Evolutionary conservation across 768 basidiomycete species (phyloP).

Genomic region (Tubosaeta brunneosetosa): DNA sequence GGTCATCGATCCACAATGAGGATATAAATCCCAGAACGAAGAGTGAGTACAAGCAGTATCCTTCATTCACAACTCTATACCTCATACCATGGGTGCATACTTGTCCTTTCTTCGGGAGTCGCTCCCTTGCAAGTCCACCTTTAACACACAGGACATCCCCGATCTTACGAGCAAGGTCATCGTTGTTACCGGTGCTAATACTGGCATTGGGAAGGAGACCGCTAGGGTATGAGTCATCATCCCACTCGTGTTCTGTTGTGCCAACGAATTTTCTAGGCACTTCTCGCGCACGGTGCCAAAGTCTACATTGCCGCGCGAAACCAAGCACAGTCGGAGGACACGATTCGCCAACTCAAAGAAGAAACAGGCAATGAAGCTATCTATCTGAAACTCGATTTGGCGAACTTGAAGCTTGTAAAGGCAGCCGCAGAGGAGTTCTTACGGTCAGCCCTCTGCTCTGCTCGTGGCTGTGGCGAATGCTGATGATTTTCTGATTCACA

Average conservation of each 20-base stretch:
- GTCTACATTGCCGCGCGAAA: slow-evolving; percentile 36
- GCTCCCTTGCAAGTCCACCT: slow-evolving; percentile 24
- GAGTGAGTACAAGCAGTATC: no score
- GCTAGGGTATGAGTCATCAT: slow-evolving; percentile 9
- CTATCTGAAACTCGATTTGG: no score
- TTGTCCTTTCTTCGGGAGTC: no score
- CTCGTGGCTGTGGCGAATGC: background rate
- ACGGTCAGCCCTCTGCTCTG: slow-evolving; percentile 3
- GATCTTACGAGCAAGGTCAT: slow-evolving; percentile 33
- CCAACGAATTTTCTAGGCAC: slow-evolving; percentile 4
- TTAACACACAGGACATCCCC: slow-evolving; percentile 28
- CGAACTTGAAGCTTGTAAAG: slow-evolving; percentile 29
- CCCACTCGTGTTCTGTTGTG: no score
- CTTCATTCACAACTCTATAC: no score
- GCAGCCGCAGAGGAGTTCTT: slow-evolving; percentile 33
- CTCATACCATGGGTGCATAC: no score
- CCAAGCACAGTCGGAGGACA: slow-evolving; percentile 19
- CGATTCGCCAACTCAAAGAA: slow-evolving; percentile 28
- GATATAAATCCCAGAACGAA: no score
- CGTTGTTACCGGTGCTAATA: slow-evolving; percentile 20
- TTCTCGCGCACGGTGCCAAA: slow-evolving; percentile 30
- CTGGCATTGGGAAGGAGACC: slow-evolving; percentile 25
- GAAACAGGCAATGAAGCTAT: no score
- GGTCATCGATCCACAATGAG: no score
- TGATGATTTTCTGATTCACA: slow-evolving; percentile 6